Percentiles rank a stretch among this genome's conserved stretches.
Evolutionary conservation across 768 basidiomycete species (phyloP).

Genomic region (Russula griseocarnosa): DNA sequence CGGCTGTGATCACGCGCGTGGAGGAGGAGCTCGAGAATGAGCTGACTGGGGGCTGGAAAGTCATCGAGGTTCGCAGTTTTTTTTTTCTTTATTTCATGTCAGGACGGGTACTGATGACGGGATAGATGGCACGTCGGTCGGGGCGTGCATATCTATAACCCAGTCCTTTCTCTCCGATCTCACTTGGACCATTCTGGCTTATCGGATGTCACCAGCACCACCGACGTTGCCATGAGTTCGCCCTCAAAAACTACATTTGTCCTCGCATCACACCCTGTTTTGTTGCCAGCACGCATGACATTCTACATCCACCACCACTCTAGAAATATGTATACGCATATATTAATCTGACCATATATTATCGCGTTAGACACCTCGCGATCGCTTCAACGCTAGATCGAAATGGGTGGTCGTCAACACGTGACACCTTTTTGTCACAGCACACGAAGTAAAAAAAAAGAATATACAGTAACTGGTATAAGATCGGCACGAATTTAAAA

Average conservation of each 20-base stretch:
- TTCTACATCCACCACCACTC: slow-evolving; percentile 20
- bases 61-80: slow-evolving; percentile 70
- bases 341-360: slow-evolving; percentile 18
- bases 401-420: neutral
- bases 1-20: slow-evolving; percentile 83
- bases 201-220: too few relatives aligned
- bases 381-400: slow-evolving; percentile 11
- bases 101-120: slow-evolving; percentile 14
- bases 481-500: neutral
- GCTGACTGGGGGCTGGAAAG: slow-evolving; percentile 96
- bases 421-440: neutral
- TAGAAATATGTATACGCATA: slow-evolving; percentile 22
- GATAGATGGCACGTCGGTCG: slow-evolving; percentile 51
- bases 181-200: neutral
- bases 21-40: slow-evolving; percentile 88
- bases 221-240: neutral
- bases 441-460: neutral
- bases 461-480: neutral
- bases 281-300: slow-evolving; percentile 16
- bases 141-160: slow-evolving; percentile 46
- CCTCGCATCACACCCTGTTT: slow-evolving; percentile 13
- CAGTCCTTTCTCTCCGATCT: neutral
- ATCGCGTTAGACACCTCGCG: slow-evolving; percentile 9
- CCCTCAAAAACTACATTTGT: slow-evolving; percentile 10
- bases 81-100: neutral